phyloP scores from a whole-genome alignment of 148 eudicot species.

The Cornus suecica region DNA sequence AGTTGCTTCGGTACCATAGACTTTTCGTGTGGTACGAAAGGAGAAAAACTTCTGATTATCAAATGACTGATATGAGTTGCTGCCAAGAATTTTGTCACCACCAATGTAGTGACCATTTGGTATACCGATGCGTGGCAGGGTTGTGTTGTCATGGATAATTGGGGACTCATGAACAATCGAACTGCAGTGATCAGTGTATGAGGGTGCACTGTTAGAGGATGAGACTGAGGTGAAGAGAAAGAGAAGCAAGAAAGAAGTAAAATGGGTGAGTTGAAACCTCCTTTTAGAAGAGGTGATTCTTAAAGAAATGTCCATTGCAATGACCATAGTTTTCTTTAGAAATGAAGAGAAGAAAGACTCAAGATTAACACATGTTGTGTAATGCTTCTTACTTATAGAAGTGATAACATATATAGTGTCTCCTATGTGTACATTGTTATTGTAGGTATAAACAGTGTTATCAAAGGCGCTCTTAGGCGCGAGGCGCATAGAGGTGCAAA shows the following conservation, averaged over 20 bases:
- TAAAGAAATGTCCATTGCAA: background rate
- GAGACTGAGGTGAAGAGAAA: slow-evolving; percentile 5
- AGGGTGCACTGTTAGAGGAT: background rate
- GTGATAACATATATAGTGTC: slow-evolving; percentile 21
- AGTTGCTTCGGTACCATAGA: slow-evolving; percentile 8
- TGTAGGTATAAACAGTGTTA: too few species aligned
- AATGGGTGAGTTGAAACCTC: background rate
- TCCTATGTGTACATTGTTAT: too few species aligned
- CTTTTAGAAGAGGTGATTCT: background rate
- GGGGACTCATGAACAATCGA: slow-evolving; percentile 23
- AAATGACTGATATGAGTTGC: background rate
- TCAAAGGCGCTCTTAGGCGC: too few species aligned
- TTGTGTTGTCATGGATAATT: background rate
- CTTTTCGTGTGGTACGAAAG: background rate
- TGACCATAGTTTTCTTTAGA: background rate
- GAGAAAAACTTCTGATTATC: background rate
- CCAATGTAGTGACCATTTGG: slow-evolving; percentile 7
- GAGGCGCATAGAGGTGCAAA: too few species aligned
- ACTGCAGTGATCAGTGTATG: slow-evolving; percentile 23
- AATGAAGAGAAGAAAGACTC: background rate
- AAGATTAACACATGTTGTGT: too few species aligned
- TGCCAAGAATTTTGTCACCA: slow-evolving; percentile 15
- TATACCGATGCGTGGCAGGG: background rate
- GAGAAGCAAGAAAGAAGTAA: background rate
- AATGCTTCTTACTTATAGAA: background rate